Conservation (phyloP, 106 monocot species). For the Hemerocallis citrina region DNA sequence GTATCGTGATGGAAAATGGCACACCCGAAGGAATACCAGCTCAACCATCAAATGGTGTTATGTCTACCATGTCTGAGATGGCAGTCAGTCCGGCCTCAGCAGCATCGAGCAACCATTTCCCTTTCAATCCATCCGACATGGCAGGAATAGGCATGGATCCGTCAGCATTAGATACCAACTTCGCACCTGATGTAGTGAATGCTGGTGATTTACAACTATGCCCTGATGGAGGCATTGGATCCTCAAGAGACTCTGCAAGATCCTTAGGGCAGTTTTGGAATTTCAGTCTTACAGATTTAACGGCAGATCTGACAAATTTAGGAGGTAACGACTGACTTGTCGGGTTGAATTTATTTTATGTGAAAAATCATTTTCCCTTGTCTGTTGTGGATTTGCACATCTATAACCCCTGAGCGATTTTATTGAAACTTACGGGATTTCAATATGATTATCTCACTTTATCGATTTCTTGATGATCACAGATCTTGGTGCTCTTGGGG, state of each 20-base stretch:
- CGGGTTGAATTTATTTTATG: slow-evolving; percentile 5
- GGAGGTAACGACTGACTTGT: slow-evolving; percentile 48
- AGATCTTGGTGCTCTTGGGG: slow-evolving; percentile 83
- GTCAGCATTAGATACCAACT: slow-evolving; percentile 53
- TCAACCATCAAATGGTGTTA: slow-evolving; percentile 31
- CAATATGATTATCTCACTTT: neutral
- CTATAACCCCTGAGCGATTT: no score
- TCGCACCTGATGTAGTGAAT: slow-evolving; percentile 42
- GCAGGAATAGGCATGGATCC: slow-evolving; percentile 79
- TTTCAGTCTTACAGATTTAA: slow-evolving; percentile 80
- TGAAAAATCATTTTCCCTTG: neutral
- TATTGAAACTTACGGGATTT: no score
- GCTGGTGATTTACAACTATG: slow-evolving; percentile 46
- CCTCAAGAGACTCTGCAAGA: slow-evolving; percentile 54
- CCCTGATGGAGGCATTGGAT: slow-evolving; percentile 65
- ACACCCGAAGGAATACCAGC: slow-evolving; percentile 20
- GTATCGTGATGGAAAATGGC: slow-evolving; percentile 32
- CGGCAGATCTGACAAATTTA: slow-evolving; percentile 80
- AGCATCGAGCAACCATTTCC: slow-evolving; percentile 79
- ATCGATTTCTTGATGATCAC: neutral
- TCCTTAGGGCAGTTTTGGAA: slow-evolving; percentile 85
- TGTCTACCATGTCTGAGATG: slow-evolving; percentile 70
- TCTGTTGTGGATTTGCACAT: no score
- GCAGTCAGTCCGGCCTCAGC: slow-evolving; percentile 74
- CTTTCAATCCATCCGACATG: slow-evolving; percentile 75